These are phyloP conservation scores for Magnaporthiopsis rhizophila DNA, from an alignment of 2,329 filamentous ascomycete genomes.

Conservation along the genomic window DNA sequence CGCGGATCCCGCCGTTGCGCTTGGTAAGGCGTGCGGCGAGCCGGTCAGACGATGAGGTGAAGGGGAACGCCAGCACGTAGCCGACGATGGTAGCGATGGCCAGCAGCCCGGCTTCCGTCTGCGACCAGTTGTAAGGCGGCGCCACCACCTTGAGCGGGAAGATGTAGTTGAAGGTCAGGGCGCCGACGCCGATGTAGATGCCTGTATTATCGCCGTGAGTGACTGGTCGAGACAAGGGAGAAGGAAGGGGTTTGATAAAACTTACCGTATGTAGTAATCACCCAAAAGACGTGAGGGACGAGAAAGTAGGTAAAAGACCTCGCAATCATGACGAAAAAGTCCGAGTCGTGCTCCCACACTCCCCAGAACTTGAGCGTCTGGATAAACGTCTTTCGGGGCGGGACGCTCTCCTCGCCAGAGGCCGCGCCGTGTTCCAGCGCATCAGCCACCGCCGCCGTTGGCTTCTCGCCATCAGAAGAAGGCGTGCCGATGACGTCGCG, in stretches of 20 bases:
- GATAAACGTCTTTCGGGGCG: conserved; percentile 31
- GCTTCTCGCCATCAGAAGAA: conserved; percentile 10
- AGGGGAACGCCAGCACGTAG: conserved; percentile 32
- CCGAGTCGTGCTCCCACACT: conserved; percentile 30
- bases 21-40: conserved; percentile 35
- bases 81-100: conserved; percentile 30
- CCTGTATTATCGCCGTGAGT: conserved; percentile 13
- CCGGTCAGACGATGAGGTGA: conserved; percentile 32
- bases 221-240: not conserved
- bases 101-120: conserved; percentile 35
- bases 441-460: not conserved
- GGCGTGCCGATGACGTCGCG: conserved; percentile 6
- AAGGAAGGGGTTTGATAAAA: no score
- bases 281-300: conserved; percentile 41
- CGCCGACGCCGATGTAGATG: conserved; percentile 40
- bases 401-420: conserved; percentile 15
- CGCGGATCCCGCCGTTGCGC: conserved; percentile 35
- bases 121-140: conserved; percentile 36
- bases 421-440: not conserved
- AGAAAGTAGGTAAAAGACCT: conserved; percentile 39
- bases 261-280: conserved; percentile 33
- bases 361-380: conserved; percentile 35
- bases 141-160: conserved; percentile 38
- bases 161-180: conserved; percentile 40
- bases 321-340: conserved; percentile 36